Percentiles rank a stretch among this genome's conserved stretches.
These are phyloP conservation scores for Colletotrichum sansevieriae DNA, from an alignment of 2,329 filamentous ascomycete species.

Conservation along the genomic window DNA sequence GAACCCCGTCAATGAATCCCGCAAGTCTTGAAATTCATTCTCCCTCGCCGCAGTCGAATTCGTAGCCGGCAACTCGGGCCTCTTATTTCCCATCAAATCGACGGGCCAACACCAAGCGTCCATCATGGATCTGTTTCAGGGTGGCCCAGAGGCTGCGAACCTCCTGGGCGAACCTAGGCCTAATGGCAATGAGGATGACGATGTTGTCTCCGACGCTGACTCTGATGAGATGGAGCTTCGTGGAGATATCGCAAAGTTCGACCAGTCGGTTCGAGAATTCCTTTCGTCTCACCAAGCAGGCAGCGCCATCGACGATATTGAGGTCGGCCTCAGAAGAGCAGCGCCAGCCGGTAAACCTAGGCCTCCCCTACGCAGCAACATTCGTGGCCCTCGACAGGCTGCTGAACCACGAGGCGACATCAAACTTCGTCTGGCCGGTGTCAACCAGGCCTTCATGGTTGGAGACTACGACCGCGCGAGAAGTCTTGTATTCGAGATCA, in stretches of 20 bases:
- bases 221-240: slow-evolving; percentile 60
- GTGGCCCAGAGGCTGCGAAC: not conserved
- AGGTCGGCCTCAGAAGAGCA: slow-evolving; percentile 39
- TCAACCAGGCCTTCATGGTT: slow-evolving; percentile 76
- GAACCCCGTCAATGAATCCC: too few relatives aligned
- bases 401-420: slow-evolving; percentile 80
- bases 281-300: slow-evolving; percentile 51
- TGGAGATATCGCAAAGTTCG: slow-evolving; percentile 58
- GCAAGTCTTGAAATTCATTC: too few relatives aligned
- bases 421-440: slow-evolving; percentile 74
- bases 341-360: slow-evolving; percentile 44
- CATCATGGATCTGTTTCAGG: slow-evolving; percentile 12
- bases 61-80: too few relatives aligned
- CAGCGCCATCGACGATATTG: not conserved
- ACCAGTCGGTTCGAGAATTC: slow-evolving; percentile 57
- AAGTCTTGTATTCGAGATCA: slow-evolving; percentile 71
- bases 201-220: slow-evolving; percentile 56
- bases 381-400: slow-evolving; percentile 67
- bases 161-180: slow-evolving; percentile 1
- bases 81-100: too few relatives aligned
- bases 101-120: not conserved
- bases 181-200: slow-evolving; percentile 38
- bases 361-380: slow-evolving; percentile 43
- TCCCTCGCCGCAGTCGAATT: too few relatives aligned
- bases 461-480: slow-evolving; percentile 72